Base-by-base conservation (phyloP, 345 rosid genomes). In the Hypericum androsaemum region DNA sequence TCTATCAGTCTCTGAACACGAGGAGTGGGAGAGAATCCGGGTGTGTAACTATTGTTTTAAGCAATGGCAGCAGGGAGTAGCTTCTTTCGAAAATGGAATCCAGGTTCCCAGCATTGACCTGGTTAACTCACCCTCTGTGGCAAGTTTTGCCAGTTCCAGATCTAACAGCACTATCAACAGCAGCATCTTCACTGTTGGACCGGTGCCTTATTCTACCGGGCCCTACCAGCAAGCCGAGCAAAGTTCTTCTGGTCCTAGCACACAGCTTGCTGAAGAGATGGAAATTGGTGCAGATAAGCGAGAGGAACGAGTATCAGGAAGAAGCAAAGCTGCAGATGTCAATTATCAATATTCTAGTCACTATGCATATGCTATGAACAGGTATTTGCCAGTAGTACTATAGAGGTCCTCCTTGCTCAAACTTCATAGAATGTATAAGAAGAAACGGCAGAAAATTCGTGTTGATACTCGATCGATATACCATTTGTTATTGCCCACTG, bases 161-260 rank as follows among this genome's bases (percentile, higher is more conserved):
- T 61, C 65, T 67, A 46, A 52, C 62, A 28, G 66, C 60, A 56
- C 66, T 72, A 11, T 59, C 58, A 64, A 72, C 54, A 37, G 70
- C 71, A 47, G 53, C 55, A 48, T 73, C 67, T 71, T 67, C 69
- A 63, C 64, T 57, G 71, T 67, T 78, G 77, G 95, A 95, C 86
- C 72, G 12, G 8, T 43, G 15, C 37, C 28, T 22, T 65, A 72
- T 41, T 39, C 76, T 38, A 37, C 48, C 57, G 79, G 72, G 68
- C 74, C 82, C 37, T 71, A 66, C 71, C 82, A 78, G 57, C 77
- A 64, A 53, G 72, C 50, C 68, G 79, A 70, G 61, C 59, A 14
- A 41, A 61, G 64, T 71, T 22, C 32, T 22, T 71, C 83, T 61
- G 71, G 66, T 72, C 68, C 72, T 58, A 68, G 57, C 68, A 67